phyloP scores from a whole-genome alignment of 805 yeast genomes.

The Wickerhamiella sorbophila region DNA sequence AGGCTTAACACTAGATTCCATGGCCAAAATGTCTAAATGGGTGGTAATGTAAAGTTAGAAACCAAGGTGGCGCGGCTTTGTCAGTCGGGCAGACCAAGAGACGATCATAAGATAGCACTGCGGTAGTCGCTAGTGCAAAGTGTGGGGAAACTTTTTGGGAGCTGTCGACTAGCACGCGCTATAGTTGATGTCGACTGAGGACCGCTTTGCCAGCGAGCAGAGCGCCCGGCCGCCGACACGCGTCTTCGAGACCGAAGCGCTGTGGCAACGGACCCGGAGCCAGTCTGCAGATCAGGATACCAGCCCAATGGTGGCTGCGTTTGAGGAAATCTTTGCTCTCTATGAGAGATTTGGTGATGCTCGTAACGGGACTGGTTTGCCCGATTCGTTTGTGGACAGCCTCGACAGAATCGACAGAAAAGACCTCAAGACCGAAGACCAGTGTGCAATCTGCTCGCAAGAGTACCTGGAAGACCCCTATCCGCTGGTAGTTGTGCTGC shows the following conservation, averaged over 20 bases:
- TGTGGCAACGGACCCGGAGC: neutral
- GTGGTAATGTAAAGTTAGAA: neutral
- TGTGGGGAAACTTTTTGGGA: too few species aligned
- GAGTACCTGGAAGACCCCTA: slow-evolving; percentile 55
- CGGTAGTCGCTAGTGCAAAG: too few species aligned
- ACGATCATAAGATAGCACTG: too few species aligned
- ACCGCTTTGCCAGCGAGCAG: too few species aligned
- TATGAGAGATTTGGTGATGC: slow-evolving; percentile 3
- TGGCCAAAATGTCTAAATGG: neutral
- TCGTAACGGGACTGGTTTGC: slow-evolving; percentile 33
- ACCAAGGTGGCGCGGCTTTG: neutral
- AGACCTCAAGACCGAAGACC: slow-evolving; percentile 32
- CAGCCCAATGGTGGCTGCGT: neutral
- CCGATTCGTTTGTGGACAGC: slow-evolving; percentile 57
- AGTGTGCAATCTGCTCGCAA: slow-evolving; percentile 77
- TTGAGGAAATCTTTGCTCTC: neutral
- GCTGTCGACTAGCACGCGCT: too few species aligned
- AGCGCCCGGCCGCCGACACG: neutral
- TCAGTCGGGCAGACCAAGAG: too few species aligned
- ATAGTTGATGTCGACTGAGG: too few species aligned
- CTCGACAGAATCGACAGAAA: slow-evolving; percentile 53
- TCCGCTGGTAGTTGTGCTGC: slow-evolving; percentile 65
- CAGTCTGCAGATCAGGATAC: neutral
- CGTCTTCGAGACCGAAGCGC: neutral
- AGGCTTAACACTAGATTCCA: slow-evolving; percentile 24